Conservation (phyloP, 148 eudicot genomes). For the Rhododendron williamsianum region DNA sequence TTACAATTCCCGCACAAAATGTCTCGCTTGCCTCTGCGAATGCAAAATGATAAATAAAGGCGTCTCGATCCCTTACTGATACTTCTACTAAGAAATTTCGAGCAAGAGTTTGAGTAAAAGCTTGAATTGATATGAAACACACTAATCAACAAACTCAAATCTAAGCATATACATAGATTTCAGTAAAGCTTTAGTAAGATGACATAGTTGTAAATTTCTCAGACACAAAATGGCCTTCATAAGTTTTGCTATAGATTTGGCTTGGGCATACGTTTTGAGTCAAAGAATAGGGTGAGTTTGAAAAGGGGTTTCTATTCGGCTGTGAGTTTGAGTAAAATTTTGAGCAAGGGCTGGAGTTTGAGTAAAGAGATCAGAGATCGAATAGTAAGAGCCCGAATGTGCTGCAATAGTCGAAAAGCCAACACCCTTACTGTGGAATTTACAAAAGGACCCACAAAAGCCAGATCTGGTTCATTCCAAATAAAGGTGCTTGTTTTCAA, state of each 20-base stretch:
- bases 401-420: background rate
- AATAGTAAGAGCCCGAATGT: background rate
- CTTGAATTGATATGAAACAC: background rate
- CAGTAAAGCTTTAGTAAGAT: background rate
- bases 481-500: background rate
- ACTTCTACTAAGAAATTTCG: background rate
- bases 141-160: background rate
- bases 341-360: background rate
- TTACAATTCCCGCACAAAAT: slow-evolving; percentile 33
- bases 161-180: background rate
- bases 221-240: background rate
- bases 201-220: background rate
- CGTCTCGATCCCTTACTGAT: background rate
- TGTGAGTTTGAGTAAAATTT: background rate
- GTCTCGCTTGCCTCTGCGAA: slow-evolving; percentile 31
- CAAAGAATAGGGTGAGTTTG: background rate
- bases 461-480: background rate
- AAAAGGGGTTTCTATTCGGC: background rate
- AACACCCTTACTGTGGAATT: background rate
- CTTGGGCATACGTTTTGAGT: background rate
- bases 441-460: background rate
- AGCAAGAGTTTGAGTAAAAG: background rate
- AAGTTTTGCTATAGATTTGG: background rate
- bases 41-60: background rate
- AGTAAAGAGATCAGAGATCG: background rate